Evolutionary conservation across 176 grass and related monocot species (phyloP), one percentile per base, ranked within the genome.

Genomic region (Avena eriantha): DNA sequence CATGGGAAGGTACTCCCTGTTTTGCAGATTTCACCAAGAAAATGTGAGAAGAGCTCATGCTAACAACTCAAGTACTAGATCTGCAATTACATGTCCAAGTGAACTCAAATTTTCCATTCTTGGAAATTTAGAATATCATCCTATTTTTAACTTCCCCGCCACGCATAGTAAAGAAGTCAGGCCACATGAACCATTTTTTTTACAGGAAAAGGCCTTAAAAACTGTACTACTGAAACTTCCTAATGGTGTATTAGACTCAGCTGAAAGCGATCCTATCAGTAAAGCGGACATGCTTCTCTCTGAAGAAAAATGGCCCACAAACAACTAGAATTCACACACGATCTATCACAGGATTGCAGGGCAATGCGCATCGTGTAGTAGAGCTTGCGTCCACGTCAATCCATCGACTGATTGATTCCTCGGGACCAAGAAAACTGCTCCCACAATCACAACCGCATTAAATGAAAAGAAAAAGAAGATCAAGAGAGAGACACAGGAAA

Each of bases 1-100:
- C 94, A 99, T 94, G 34, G 94, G 97, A 78, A 96, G 93, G 90
- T 99, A 99, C 73, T 96, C 94, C 97, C 97, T 93, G 76, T 64
- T 50, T 82, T 43, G 7, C 24, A 69, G 36, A 36, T 81, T n/a
- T 23, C 64, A 48, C 13, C 3, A 46, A 21, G 35, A 21, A 84
- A 7, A 24, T 7, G 17, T 34, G 2, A 81, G 41, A 45, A 75
- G 4, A 61, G 61, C 17, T 75, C 54, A 34, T 83, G 33, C 10
- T 73, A 73, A 58, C 45, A n/a, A 29, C 22, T 26, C 22, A 29
- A 46, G 24, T 9, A 45, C 14, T 83, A 19, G 16, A 83, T 59
- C n/a, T 47, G 2, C n/a, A 21, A 47, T 47, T 10, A 33, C 18
- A 1, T n/a, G 16, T 29, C 71, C 24, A 17, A 61, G 56, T 64